Conservation (phyloP, 352 stramenopile species). For the Peronosclerospora sorghi region DNA sequence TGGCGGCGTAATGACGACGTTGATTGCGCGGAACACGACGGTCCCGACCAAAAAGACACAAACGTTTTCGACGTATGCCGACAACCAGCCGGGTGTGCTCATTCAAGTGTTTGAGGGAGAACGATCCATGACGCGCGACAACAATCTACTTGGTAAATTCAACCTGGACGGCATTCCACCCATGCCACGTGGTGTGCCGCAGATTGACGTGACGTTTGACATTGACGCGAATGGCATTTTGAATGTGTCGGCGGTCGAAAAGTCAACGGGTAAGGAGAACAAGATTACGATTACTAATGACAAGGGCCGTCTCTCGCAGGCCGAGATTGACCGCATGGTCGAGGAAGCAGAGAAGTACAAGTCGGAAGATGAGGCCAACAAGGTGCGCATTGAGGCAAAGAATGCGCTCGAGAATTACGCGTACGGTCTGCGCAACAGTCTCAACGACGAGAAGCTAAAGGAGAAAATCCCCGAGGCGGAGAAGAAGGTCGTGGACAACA, state of each 20-base stretch:
- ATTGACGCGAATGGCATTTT: slow-evolving; percentile 89
- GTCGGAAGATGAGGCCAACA: slow-evolving; percentile 93
- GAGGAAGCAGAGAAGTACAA: slow-evolving; percentile 95
- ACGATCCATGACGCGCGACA: slow-evolving; percentile 90
- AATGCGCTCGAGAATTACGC: slow-evolving; percentile 95
- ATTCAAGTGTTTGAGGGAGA: slow-evolving; percentile 91
- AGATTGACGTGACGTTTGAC: slow-evolving; percentile 87
- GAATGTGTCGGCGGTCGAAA: slow-evolving; percentile 87
- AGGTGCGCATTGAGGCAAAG: slow-evolving; percentile 92
- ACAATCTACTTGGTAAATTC: slow-evolving; percentile 86
- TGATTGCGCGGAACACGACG: slow-evolving; percentile 84
- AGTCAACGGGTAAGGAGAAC: slow-evolving; percentile 93
- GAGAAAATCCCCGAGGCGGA: slow-evolving; percentile 89
- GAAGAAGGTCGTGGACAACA: slow-evolving; percentile 70
- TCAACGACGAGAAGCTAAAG: slow-evolving; percentile 90
- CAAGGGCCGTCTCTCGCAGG: slow-evolving; percentile 93
- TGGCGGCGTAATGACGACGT: slow-evolving; percentile 80
- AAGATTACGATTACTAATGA: slow-evolving; percentile 99
- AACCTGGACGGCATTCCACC: slow-evolving; percentile 79
- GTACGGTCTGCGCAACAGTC: slow-evolving; percentile 87
- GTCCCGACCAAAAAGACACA: slow-evolving; percentile 81
- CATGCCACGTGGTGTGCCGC: slow-evolving; percentile 81
- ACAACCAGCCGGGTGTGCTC: slow-evolving; percentile 82
- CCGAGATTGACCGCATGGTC: slow-evolving; percentile 98
- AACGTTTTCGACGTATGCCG: slow-evolving; percentile 81